Base-by-base conservation (phyloP, 352 stramenopile species). In the Pythium coloratum region DNA sequence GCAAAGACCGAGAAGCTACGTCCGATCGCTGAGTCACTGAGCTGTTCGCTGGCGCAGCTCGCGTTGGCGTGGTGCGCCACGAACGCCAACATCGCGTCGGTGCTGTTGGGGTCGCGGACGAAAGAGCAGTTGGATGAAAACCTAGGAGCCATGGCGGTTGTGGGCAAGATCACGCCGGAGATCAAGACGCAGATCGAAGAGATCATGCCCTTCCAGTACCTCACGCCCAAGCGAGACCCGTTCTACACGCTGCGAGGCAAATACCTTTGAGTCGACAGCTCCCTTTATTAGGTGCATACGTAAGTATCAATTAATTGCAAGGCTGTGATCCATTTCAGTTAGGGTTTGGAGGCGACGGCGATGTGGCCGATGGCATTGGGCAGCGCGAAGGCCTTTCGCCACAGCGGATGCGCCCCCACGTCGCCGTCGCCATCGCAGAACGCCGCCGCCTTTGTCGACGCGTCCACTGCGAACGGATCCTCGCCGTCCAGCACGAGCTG, bases 401-500 rank as follows among this genome's bases (percentile, higher is more conserved):
- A 68, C 26, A 68, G 42, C 32, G 38, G 14, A 38, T 68, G 51
- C 18, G 28, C 9, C 53, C 28, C 32, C 3, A 55, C 32, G 13
- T 24, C 49, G 6, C 49, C 20, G 24, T 0, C 20, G 20, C 0
- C 20, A 24, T 18, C 38, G 57, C 40, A 34, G 38, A 50, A 13
- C 14, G 40, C 57, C 24, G 12, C 40, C 33, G 33, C 57, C 7
- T 10, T 9, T n/a, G 57, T 1, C 18, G 32, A 3, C 10, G n/a
- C 53, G 6, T 44, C 26, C 16, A 46, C 57, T 34, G 3, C 42
- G 24, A 63, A 63, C 34, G 62, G 62, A 34, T 69, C 62, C 2
- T 44, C 34, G 6, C 67, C 67, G 46, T 69, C 55, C 1, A 68
- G 2, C n/a, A 66, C 30, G 1, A 62, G 14, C 50, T 73, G 60